These are phyloP conservation scores for Plectosphaerella cucumerina DNA, from an alignment of 2,329 filamentous ascomycete genomes.

Conservation along the genomic window DNA sequence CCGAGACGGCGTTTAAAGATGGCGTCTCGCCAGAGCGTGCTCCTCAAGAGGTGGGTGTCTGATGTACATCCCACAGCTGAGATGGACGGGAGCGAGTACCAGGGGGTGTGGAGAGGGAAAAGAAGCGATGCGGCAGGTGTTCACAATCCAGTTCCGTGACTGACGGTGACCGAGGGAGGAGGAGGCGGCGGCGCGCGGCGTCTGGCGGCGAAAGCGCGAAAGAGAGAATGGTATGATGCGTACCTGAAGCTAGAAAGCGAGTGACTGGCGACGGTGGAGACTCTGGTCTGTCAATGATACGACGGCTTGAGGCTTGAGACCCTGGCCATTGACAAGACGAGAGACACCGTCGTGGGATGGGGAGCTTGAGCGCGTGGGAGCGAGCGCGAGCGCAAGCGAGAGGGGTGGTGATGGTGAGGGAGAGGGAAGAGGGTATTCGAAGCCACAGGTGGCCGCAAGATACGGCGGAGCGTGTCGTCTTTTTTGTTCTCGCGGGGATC, in stretches of 20 bases:
- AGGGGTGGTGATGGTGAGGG: background rate
- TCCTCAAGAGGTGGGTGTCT: background rate
- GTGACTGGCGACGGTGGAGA: conserved; percentile 3
- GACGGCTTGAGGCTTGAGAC: background rate
- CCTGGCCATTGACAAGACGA: background rate
- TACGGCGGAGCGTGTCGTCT: background rate
- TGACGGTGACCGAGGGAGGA: too few relatives aligned
- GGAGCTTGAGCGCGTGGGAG: background rate
- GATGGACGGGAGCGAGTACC: background rate
- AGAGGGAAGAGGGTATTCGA: background rate
- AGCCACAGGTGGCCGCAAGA: background rate
- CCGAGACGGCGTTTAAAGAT: background rate
- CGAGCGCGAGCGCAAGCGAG: background rate
- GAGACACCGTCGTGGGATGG: background rate
- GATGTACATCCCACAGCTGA: background rate
- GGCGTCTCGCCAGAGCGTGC: background rate
- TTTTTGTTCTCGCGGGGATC: background rate
- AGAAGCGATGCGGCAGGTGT: background rate
- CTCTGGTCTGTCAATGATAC: background rate
- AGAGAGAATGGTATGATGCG: background rate
- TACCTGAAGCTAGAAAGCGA: conserved; percentile 2
- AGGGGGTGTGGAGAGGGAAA: background rate
- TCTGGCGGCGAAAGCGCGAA: background rate
- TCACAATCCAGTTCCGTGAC: too few relatives aligned
- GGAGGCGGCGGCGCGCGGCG: too few relatives aligned